A percentile compares a stretch with the other conserved stretches of the same genome.
Conservation (phyloP, 805 yeast species). For the Candida fluviatilis region DNA sequence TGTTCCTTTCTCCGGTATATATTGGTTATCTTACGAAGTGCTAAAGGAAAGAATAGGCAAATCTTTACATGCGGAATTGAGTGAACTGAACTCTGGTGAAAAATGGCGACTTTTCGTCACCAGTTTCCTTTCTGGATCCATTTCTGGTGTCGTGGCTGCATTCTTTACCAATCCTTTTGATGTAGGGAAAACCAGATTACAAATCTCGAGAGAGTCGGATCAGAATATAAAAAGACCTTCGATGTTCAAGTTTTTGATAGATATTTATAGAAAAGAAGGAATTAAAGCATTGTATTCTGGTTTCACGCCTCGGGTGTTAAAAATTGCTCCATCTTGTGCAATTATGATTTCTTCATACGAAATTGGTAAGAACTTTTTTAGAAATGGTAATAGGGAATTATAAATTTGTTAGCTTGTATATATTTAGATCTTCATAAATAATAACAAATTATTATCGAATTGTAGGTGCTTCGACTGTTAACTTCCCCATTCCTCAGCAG, state of each 20-base stretch:
- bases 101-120: slow-evolving; percentile 49
- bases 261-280: slow-evolving; percentile 73
- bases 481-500: slow-evolving; percentile 4
- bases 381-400: slow-evolving; percentile 14
- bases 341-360: slow-evolving; percentile 97
- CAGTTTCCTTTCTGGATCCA: slow-evolving; percentile 76
- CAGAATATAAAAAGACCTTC: slow-evolving; percentile 28
- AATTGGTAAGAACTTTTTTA: slow-evolving; percentile 62
- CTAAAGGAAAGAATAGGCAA: slow-evolving; percentile 26
- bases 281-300: slow-evolving; percentile 83
- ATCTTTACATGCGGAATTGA: slow-evolving; percentile 20
- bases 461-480: too few relatives aligned
- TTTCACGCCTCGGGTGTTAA: slow-evolving; percentile 75
- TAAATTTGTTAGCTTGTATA: neutral
- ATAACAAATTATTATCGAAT: too few relatives aligned
- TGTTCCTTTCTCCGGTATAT: slow-evolving; percentile 93
- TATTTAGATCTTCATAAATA: too few relatives aligned
- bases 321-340: slow-evolving; percentile 96
- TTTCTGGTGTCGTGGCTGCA: slow-evolving; percentile 85
- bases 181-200: slow-evolving; percentile 93
- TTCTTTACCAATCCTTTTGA: slow-evolving; percentile 90
- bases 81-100: slow-evolving; percentile 19
- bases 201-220: slow-evolving; percentile 44
- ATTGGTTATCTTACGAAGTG: slow-evolving; percentile 83
- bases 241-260: slow-evolving; percentile 65